phyloP scores from a whole-genome alignment of 2,329 filamentous ascomycete genomes.

The Phyllosticta citribraziliensis region DNA sequence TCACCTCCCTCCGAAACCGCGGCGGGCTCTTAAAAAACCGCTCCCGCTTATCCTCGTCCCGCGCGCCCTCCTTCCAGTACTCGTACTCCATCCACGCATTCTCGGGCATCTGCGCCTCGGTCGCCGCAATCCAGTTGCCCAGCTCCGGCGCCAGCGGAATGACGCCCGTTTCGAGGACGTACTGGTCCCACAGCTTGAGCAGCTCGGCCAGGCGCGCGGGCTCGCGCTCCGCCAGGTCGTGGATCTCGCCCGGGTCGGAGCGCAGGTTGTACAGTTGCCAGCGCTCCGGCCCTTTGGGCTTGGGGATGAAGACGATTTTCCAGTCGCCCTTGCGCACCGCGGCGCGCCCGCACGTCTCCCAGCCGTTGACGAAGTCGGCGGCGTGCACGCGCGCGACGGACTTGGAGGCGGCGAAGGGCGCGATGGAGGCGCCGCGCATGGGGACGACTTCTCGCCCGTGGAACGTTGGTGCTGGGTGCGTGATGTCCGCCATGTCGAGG shows the following conservation, averaged over 20 bases:
- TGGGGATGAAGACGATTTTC: constrained; percentile 50
- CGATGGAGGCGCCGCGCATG: constrained; percentile 43
- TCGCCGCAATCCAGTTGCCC: constrained; percentile 49
- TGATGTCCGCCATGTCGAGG: constrained; percentile 38
- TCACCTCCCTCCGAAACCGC: constrained; percentile 20
- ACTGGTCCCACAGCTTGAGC: constrained; percentile 47
- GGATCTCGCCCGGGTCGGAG: constrained; percentile 42
- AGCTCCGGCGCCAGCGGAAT: constrained; percentile 50
- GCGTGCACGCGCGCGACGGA: constrained; percentile 35
- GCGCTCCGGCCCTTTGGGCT: constrained; percentile 44
- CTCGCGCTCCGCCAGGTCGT: constrained; percentile 33
- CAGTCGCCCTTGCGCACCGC: constrained; percentile 48
- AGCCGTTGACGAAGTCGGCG: constrained; percentile 44
- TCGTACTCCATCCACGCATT: constrained; percentile 58
- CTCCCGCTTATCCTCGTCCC: constrained; percentile 25
- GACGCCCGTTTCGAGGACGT: constrained; percentile 50
- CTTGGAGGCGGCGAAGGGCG: constrained; percentile 29
- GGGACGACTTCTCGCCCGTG: constrained; percentile 40
- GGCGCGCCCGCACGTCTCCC: constrained; percentile 46
- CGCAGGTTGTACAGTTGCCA: constrained; percentile 50
- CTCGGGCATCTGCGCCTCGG: constrained; percentile 56
- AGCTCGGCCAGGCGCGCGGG: constrained; percentile 38
- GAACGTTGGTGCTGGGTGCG: constrained; percentile 46
- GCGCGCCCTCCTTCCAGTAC: constrained; percentile 49
- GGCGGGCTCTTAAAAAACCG: constrained; percentile 23